Evolutionary conservation across 306 rosid species (phyloP), one percentile per base, ranked within the genome.

Genomic region (Medicago lupulina): DNA sequence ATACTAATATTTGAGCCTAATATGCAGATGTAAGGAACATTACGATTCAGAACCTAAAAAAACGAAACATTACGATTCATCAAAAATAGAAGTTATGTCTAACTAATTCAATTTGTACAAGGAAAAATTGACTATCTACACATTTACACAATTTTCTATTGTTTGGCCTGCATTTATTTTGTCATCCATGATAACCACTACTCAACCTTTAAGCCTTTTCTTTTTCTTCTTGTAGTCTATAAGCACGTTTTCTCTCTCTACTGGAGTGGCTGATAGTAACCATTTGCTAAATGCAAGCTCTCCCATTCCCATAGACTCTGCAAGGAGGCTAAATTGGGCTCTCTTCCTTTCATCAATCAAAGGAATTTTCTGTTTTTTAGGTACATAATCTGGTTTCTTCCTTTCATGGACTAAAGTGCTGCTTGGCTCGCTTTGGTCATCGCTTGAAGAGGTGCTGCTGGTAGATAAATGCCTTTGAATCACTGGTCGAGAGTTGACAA

Each of bases 211-310:
- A 3, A 83, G 84, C 23, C 47, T 71, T 77, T 87, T 74, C 86
- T 76, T 88, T 70, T 89, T 90, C 90, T 79, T 85, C 74, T 81
- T 87, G 83, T 77, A 92, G 81, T 88, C 88, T 70, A 38, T 75
- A 75, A 94, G 89, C 78, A 86, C 88, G 19, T 80, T 84, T 68
- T 87, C 88, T 79, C 95, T 88, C 83, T 88, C 90, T 28, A 19
- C 41, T 44, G 90, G 89, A 67, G 90, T 85, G 1, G 93, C 93
- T 41, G 93, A 86, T 76, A 92, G 78, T 68, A 92, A 55, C 98
- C 98, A 94, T 82, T 79, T 87, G 88, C 98, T 93, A 74, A 91
- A 91, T 79, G 86, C 87, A 64, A 90, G 76, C 76, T 85, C 97
- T 60, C 34, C 89, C 97, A 91, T 85, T 60, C 89, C 93, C 82